A percentile compares a stretch with the other conserved stretches of the same genome.
Conservation (phyloP, 129 eudicot genomes). For the Smallanthus sonchifolius region DNA sequence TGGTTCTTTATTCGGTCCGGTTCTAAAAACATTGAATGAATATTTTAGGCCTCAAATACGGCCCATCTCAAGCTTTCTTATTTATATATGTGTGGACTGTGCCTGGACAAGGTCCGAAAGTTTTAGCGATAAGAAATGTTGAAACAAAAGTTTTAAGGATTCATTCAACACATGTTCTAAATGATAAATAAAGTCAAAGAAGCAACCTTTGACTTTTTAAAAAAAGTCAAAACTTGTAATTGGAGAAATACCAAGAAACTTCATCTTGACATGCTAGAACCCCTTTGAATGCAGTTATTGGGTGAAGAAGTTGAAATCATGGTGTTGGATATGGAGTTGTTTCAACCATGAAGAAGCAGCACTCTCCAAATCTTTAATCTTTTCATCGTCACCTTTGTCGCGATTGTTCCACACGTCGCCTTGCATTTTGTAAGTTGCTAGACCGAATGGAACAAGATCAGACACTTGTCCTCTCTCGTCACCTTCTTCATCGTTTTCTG, state of each 20-base stretch:
- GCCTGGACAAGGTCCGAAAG: too few relatives aligned
- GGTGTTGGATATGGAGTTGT: constrained; percentile 40
- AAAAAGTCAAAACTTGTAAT: not conserved
- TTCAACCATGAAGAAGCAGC: constrained; percentile 53
- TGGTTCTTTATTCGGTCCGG: too few relatives aligned
- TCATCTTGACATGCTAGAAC: not conserved
- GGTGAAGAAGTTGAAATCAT: constrained; percentile 42
- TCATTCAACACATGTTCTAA: not conserved
- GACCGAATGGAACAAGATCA: constrained; percentile 48
- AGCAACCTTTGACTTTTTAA: not conserved
- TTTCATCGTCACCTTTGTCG: constrained; percentile 23
- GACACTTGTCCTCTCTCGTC: not conserved
- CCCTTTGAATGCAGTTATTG: not conserved
- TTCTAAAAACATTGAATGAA: too few relatives aligned
- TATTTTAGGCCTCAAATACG: too few relatives aligned
- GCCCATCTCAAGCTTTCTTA: too few relatives aligned
- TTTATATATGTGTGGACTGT: too few relatives aligned
- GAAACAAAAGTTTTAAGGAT: not conserved
- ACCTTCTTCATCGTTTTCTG: constrained; percentile 9
- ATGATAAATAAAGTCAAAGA: not conserved
- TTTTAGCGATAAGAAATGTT: not conserved
- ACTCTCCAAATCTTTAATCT: constrained; percentile 29
- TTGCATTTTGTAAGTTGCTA: constrained; percentile 45
- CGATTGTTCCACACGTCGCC: constrained; percentile 41
- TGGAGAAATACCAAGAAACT: not conserved